Evolutionary conservation across 2,329 filamentous ascomycete species (phyloP).

Genomic region (Ilyonectria robusta): DNA sequence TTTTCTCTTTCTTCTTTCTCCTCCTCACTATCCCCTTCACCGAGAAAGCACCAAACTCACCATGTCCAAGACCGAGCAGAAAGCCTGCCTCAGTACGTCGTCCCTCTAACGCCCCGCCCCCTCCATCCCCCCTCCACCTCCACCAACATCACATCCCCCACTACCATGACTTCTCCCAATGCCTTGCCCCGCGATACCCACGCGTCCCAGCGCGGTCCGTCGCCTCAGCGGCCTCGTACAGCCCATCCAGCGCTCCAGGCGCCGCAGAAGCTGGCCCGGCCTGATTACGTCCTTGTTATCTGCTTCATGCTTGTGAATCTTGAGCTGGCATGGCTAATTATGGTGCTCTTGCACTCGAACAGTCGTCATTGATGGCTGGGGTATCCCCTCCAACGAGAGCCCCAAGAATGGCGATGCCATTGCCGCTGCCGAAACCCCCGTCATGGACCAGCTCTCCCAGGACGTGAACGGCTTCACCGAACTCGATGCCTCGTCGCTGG

Average conservation of each 20-base stretch:
- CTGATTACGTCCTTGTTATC: conserved; percentile 60
- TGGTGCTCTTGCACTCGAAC: conserved; percentile 64
- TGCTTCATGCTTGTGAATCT: conserved; percentile 70
- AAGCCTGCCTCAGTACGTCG: conserved; percentile 74
- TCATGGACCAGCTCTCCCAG: conserved; percentile 93
- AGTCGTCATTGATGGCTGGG: conserved; percentile 99
- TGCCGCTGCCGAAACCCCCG: conserved; percentile 90
- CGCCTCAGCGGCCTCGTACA: conserved; percentile 40
- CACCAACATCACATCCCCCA: conserved; percentile 17
- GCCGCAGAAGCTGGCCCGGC: conserved; percentile 31
- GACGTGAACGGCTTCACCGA: conserved; percentile 88
- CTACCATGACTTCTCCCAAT: conserved; percentile 9
- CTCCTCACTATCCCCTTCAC: conserved; percentile 35
- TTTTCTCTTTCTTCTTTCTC: conserved; percentile 31
- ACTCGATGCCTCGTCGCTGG: conserved; percentile 95
- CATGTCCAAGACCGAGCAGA: conserved; percentile 71
- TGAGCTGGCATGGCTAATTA: conserved; percentile 72
- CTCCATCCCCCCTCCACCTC: conserved; percentile 42
- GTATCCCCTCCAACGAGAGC: conserved; percentile 84
- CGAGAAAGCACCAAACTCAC: conserved; percentile 42
- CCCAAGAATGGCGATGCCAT: conserved; percentile 95
- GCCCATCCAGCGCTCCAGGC: conserved; percentile 35
- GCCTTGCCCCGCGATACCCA: conserved; percentile 38
- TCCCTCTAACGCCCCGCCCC: conserved; percentile 48
- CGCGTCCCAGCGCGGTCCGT: conserved; percentile 33